These are phyloP conservation scores for Porcisia deanei DNA, from an alignment of 208 protist genomes.

Conservation along the genomic window DNA sequence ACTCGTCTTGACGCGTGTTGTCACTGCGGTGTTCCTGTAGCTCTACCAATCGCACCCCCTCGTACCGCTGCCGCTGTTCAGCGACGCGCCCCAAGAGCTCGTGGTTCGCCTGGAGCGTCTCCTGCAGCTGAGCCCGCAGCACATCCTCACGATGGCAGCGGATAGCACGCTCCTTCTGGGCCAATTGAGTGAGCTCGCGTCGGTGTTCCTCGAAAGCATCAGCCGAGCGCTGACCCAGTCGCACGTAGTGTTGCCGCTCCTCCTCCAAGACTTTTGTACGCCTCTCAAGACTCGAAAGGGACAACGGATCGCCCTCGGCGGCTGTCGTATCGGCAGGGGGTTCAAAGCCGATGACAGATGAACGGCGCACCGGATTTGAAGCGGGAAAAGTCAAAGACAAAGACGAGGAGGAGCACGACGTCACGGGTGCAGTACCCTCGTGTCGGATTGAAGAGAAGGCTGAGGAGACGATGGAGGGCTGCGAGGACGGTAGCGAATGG, in stretches of 20 bases:
- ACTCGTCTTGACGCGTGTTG: slow-evolving; percentile 9
- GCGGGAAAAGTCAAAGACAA: neutral
- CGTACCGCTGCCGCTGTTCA: slow-evolving; percentile 19
- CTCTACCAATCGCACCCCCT: slow-evolving; percentile 29
- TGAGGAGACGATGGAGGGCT: neutral
- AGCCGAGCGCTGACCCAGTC: slow-evolving; percentile 40
- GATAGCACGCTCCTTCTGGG: slow-evolving; percentile 68
- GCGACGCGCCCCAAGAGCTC: slow-evolving; percentile 31
- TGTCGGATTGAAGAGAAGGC: neutral
- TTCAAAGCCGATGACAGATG: neutral
- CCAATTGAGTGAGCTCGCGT: slow-evolving; percentile 63
- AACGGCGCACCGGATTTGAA: neutral
- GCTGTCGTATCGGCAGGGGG: neutral
- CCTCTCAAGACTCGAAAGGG: slow-evolving; percentile 45
- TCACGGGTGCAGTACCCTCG: neutral
- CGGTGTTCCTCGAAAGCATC: slow-evolving; percentile 71
- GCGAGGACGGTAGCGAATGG: neutral
- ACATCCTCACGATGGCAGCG: slow-evolving; percentile 49
- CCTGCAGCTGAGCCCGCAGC: slow-evolving; percentile 54
- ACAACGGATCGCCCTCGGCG: slow-evolving; percentile 22
- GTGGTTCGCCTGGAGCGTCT: slow-evolving; percentile 27
- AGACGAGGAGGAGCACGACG: neutral
- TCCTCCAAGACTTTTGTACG: slow-evolving; percentile 50
- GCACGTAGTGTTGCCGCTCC: slow-evolving; percentile 52
- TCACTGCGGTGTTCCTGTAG: slow-evolving; percentile 27